These are phyloP conservation scores for Petasospora rhodanensis DNA, from an alignment of 1,139 yeast genomes.

Conservation along the genomic window DNA sequence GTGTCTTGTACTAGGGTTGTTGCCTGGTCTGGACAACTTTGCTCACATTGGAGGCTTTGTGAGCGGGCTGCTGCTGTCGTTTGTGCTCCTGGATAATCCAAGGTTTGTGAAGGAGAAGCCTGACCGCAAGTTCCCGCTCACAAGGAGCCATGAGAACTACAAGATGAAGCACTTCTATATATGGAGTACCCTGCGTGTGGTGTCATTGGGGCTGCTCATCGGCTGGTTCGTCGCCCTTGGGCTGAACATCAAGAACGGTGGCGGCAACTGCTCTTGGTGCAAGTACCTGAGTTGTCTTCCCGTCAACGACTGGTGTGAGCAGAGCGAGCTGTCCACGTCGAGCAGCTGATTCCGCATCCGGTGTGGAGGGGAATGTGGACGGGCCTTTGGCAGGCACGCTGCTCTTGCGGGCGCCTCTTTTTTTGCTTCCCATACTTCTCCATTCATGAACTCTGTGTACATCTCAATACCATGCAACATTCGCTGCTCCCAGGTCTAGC, in stretches of 20 bases:
- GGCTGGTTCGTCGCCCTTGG: constrained; percentile 48
- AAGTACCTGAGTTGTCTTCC: constrained; percentile 70
- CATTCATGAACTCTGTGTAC: too few relatives aligned
- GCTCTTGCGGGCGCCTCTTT: too few relatives aligned
- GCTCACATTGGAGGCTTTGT: constrained; percentile 77
- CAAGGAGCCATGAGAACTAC: constrained; percentile 8
- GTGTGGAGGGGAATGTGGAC: too few relatives aligned
- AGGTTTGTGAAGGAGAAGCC: constrained; percentile 34
- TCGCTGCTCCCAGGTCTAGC: too few relatives aligned
- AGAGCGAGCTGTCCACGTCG: constrained; percentile 44
- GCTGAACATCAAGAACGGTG: constrained; percentile 44
- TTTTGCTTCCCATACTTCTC: too few relatives aligned
- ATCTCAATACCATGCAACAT: too few relatives aligned
- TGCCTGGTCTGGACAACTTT: constrained; percentile 75
- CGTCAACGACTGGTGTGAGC: constrained; percentile 69
- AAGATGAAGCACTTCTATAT: constrained; percentile 31
- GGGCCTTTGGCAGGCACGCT: too few relatives aligned
- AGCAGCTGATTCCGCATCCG: too few relatives aligned
- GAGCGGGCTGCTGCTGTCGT: constrained; percentile 52
- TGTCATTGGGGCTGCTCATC: constrained; percentile 43
- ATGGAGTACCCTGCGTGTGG: constrained; percentile 50
- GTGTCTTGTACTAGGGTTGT: constrained; percentile 59
- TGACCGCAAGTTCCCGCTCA: constrained; percentile 15
- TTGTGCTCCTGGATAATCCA: constrained; percentile 58
- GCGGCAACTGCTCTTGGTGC: constrained; percentile 62